Evolutionary conservation across 2,329 filamentous ascomycete species (phyloP).

Genomic region (Diaporthe ampelina): DNA sequence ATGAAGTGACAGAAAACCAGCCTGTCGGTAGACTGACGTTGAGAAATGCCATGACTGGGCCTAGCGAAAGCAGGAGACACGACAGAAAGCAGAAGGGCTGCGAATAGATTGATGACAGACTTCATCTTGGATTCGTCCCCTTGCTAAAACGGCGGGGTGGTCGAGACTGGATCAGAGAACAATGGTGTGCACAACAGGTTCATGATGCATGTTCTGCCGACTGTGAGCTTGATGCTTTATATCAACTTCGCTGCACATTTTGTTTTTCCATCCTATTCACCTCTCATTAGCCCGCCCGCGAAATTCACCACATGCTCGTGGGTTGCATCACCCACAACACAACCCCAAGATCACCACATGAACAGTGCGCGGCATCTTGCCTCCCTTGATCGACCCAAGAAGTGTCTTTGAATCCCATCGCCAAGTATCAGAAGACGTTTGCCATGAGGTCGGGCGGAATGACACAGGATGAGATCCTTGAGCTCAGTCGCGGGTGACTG

Average conservation of each 20-base stretch:
- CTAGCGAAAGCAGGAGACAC: not conserved
- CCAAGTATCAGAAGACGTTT: not conserved
- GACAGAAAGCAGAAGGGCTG: constrained; percentile 6
- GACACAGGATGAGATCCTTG: not conserved
- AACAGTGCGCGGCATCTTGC: not conserved
- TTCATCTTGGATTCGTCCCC: not conserved
- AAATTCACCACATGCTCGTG: not conserved
- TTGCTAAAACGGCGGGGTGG: not conserved
- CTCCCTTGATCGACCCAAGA: not conserved
- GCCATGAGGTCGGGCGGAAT: not conserved
- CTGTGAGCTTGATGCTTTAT: not conserved
- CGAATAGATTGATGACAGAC: not conserved
- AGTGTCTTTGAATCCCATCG: not conserved
- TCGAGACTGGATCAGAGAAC: not conserved
- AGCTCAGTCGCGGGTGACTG: not conserved
- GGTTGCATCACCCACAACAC: not conserved
- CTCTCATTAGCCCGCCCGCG: not conserved
- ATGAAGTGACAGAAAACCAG: constrained; percentile 61
- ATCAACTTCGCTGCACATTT: not conserved
- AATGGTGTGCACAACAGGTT: not conserved
- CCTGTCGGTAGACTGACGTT: constrained; percentile 20
- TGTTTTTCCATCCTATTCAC: not conserved
- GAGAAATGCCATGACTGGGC: not conserved
- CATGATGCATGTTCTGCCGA: not conserved
- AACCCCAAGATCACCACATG: not conserved